A percentile compares a stretch with the other conserved stretches of the same genome.
phyloP scores from a whole-genome alignment of 352 stramenopile genomes.

The Globisporangium camurandrum region DNA sequence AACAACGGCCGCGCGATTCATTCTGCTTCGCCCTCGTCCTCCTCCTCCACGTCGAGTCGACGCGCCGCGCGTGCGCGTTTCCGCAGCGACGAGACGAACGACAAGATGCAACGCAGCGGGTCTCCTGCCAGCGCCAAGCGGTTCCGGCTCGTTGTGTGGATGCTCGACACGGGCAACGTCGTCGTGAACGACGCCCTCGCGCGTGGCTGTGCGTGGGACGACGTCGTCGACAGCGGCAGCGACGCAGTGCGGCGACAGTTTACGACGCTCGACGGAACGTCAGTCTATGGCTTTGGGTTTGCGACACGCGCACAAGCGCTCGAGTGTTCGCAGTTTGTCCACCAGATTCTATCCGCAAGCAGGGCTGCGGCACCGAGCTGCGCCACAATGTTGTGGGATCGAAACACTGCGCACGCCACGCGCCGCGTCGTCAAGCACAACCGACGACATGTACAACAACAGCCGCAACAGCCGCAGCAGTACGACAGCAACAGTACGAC shows the following conservation, averaged over 20 bases:
- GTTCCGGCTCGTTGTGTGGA: slow-evolving; percentile 50
- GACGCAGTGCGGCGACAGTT: slow-evolving; percentile 36
- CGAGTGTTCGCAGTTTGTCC: slow-evolving; percentile 44
- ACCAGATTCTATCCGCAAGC: slow-evolving; percentile 32
- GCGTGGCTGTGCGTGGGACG: slow-evolving; percentile 33
- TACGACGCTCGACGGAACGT: slow-evolving; percentile 22
- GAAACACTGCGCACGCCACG: no score
- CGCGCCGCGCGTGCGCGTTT: no score
- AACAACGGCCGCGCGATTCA: no score
- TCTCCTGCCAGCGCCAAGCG: slow-evolving; percentile 17
- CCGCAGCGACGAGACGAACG: no score
- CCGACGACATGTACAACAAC: no score
- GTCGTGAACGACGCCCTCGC: slow-evolving; percentile 43
- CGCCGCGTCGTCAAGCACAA: no score
- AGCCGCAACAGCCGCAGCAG: no score
- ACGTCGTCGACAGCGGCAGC: slow-evolving; percentile 17
- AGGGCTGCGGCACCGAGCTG: no score
- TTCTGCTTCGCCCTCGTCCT: background rate
- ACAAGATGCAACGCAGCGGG: no score
- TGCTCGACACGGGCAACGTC: slow-evolving; percentile 44
- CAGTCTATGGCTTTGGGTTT: slow-evolving; percentile 47
- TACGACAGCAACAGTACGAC: no score
- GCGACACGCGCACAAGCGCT: slow-evolving; percentile 26
- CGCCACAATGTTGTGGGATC: no score
- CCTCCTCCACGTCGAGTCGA: background rate